These are phyloP conservation scores for Funneliformis caledonium DNA, from an alignment of 371 early-diverging fungal genomes.

Conservation along the genomic window DNA sequence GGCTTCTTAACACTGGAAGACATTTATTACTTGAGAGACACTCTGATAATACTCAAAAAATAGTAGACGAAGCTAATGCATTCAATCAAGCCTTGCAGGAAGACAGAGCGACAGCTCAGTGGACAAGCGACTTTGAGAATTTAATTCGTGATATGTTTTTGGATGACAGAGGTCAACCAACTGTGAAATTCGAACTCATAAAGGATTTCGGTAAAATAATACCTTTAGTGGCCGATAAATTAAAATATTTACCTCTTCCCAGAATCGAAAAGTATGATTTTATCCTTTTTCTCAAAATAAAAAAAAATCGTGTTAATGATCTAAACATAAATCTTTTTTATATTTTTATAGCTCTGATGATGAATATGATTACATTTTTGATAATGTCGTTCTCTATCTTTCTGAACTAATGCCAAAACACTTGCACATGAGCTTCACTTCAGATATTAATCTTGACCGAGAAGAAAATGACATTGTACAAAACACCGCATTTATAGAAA, in stretches of 20 bases:
- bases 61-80: constrained; percentile 42
- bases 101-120: constrained; percentile 44
- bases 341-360: constrained; percentile 46
- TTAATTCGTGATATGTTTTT: constrained; percentile 50
- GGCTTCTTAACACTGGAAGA: constrained; percentile 45
- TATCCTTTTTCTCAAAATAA: neutral
- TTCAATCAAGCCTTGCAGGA: constrained; percentile 45
- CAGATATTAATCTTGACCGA: constrained; percentile 46
- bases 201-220: constrained; percentile 51
- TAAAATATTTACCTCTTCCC: constrained; percentile 49
- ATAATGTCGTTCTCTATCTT: constrained; percentile 52
- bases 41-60: constrained; percentile 36
- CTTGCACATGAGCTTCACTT: constrained; percentile 49
- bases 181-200: constrained; percentile 53
- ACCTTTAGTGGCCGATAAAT: constrained; percentile 47
- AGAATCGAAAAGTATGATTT: constrained; percentile 43
- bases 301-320: neutral
- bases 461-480: constrained; percentile 41
- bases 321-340: neutral
- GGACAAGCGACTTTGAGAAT: constrained; percentile 44
- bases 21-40: constrained; percentile 43
- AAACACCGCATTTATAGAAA: constrained; percentile 40
- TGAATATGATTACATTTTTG: constrained; percentile 48
- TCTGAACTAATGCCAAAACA: constrained; percentile 50
- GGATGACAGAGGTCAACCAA: constrained; percentile 50